These are phyloP conservation scores for Alectoria sarmentosa DNA, from an alignment of 495 filamentous ascomycete species.

Conservation along the genomic window DNA sequence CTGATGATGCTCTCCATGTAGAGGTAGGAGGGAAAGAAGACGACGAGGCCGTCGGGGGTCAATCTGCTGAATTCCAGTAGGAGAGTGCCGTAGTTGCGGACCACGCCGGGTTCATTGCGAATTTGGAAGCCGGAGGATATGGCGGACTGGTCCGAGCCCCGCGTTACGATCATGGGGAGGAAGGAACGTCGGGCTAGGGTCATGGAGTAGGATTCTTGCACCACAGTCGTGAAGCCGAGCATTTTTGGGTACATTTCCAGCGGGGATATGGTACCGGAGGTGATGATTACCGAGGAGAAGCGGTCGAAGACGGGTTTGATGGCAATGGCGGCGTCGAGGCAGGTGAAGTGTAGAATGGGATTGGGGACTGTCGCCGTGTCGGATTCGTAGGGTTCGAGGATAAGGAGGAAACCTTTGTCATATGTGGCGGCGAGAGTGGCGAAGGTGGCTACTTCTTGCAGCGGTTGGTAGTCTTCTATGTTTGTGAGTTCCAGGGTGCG, in stretches of 20 bases:
- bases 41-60: conserved; percentile 94
- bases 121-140: conserved; percentile 90
- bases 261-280: conserved; percentile 93
- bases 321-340: conserved; percentile 94
- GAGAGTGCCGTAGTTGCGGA: conserved; percentile 90
- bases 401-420: conserved; percentile 93
- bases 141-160: conserved; percentile 86
- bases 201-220: conserved; percentile 97
- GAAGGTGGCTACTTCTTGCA: conserved; percentile 98
- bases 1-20: conserved; percentile 99
- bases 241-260: conserved; percentile 99
- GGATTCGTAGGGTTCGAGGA: conserved; percentile 93
- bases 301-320: conserved; percentile 97
- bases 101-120: conserved; percentile 87
- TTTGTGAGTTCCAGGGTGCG: conserved; percentile 93
- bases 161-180: conserved; percentile 93
- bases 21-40: conserved; percentile 97
- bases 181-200: conserved; percentile 93
- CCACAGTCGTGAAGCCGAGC: conserved; percentile 84
- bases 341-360: conserved; percentile 91
- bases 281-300: conserved; percentile 97
- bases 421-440: conserved; percentile 97
- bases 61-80: conserved; percentile 89
- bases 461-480: conserved; percentile 93
- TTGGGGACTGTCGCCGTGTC: conserved; percentile 95